Conservation (phyloP, 768 basidiomycete genomes). For the Auriscalpium microsporum region DNA sequence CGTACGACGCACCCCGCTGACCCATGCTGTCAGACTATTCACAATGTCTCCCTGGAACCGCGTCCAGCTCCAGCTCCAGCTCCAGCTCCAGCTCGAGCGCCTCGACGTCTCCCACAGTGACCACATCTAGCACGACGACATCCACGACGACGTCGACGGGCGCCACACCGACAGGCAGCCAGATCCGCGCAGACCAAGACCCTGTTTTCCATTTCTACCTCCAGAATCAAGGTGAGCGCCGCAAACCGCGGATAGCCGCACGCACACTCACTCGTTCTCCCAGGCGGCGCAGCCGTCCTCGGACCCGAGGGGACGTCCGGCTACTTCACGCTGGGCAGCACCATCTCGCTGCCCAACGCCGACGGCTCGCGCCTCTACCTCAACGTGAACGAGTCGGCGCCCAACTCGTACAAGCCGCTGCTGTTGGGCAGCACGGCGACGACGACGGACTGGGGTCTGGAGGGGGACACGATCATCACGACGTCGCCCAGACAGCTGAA, state of each 20-base stretch:
- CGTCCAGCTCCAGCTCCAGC: constrained; percentile 18
- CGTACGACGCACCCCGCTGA: not conserved
- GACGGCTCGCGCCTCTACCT: constrained; percentile 38
- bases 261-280: not conserved
- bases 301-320: constrained; percentile 45
- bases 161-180: constrained; percentile 29
- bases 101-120: constrained; percentile 23
- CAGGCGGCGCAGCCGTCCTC: constrained; percentile 40
- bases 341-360: constrained; percentile 36
- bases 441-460: constrained; percentile 48
- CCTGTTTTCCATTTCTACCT: constrained; percentile 53
- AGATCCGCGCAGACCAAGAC: constrained; percentile 43
- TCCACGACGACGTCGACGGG: constrained; percentile 16
- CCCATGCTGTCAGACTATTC: constrained; percentile 35
- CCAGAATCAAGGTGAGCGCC: constrained; percentile 34
- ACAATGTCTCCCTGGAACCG: constrained; percentile 38
- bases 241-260: not conserved
- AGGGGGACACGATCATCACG: constrained; percentile 53
- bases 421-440: constrained; percentile 36
- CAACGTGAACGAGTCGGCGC: constrained; percentile 35
- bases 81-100: constrained; percentile 20
- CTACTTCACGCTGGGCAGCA: constrained; percentile 39
- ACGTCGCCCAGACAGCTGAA: constrained; percentile 43
- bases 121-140: constrained; percentile 14
- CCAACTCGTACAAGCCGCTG: constrained; percentile 42